phyloP scores from a whole-genome alignment of 2,329 filamentous ascomycete species.

The Microdochium paspali region DNA sequence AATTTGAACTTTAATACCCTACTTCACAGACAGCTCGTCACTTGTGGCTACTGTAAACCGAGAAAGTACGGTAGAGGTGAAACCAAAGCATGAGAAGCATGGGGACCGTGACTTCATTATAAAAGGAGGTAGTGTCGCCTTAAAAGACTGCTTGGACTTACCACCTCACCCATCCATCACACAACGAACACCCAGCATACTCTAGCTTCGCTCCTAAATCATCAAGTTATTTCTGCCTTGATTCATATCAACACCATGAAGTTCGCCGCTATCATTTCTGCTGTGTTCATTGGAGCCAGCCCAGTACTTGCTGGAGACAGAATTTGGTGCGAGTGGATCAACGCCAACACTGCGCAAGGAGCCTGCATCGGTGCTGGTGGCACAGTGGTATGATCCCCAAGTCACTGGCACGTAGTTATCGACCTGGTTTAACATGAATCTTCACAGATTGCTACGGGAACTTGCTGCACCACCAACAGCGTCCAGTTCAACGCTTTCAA shows the following conservation, averaged over 20 bases:
- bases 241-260: not conserved
- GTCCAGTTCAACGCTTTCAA: not conserved
- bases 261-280: not conserved
- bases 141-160: not conserved
- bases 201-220: not conserved
- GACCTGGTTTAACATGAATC: not conserved
- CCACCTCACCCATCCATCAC: not conserved
- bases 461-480: not conserved
- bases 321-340: not conserved
- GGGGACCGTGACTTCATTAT: not conserved
- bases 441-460: not conserved
- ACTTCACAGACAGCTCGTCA: not conserved
- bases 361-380: not conserved
- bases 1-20: not conserved
- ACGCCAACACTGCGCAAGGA: not conserved
- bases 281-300: not conserved
- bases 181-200: not conserved
- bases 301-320: not conserved
- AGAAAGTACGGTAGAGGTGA: not conserved
- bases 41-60: not conserved
- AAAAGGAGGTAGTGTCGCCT: not conserved
- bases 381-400: not conserved
- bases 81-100: not conserved
- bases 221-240: not conserved
- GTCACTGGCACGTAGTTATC: not conserved